Conservation (phyloP, 1,139 yeast species). For the Hyphopichia wangnamkhiaoensis region DNA sequence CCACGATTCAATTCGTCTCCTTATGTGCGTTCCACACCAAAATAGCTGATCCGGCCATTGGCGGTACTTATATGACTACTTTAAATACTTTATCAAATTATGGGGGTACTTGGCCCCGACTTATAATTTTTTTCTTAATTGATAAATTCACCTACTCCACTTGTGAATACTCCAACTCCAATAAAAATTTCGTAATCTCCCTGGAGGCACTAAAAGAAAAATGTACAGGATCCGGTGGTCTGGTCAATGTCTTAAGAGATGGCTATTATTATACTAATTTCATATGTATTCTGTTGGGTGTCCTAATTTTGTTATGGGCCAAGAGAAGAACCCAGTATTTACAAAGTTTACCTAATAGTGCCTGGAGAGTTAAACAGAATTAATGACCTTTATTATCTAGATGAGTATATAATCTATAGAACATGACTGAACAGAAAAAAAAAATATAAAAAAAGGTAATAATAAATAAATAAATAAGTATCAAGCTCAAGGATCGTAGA, state of each 20-base stretch:
- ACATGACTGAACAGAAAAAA: no score
- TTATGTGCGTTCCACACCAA: constrained; percentile 93
- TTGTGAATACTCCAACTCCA: constrained; percentile 38
- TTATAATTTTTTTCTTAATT: constrained; percentile 73
- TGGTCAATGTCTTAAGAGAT: constrained; percentile 57
- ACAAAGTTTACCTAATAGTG: constrained; percentile 62
- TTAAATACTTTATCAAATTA: constrained; percentile 87
- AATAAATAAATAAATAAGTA: no score
- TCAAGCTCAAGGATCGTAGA: no score
- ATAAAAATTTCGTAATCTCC: constrained; percentile 15
- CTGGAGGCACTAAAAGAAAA: constrained; percentile 41
- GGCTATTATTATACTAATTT: constrained; percentile 83
- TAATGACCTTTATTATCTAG: no score
- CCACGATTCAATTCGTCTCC: constrained; percentile 92
- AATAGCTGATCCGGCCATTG: constrained; percentile 92
- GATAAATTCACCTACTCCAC: constrained; percentile 70
- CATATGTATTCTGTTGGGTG: constrained; percentile 69
- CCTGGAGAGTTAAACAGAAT: constrained; percentile 61
- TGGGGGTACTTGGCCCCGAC: constrained; percentile 98
- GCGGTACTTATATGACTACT: constrained; percentile 98
- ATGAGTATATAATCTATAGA: no score
- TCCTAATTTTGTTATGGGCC: constrained; percentile 70
- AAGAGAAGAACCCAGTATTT: constrained; percentile 56
- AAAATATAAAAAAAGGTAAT: no score
- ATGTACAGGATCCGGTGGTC: constrained; percentile 60